These are phyloP conservation scores for Suillus tomentosus DNA, from an alignment of 768 basidiomycete genomes.

Conservation along the genomic window DNA sequence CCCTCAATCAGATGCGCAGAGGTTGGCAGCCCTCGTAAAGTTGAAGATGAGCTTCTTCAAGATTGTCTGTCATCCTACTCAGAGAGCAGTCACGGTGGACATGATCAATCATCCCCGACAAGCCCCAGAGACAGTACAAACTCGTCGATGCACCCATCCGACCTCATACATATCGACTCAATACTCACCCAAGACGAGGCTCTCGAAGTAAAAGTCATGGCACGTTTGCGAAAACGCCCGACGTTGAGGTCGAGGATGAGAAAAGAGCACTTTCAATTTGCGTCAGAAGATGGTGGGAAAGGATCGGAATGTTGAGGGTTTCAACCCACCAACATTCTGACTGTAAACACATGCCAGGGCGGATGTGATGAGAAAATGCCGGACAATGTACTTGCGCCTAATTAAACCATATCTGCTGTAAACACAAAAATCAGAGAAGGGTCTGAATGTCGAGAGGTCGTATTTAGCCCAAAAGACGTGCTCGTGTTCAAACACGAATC, in stretches of 20 bases:
- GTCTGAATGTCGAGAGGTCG: no score
- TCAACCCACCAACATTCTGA: no score
- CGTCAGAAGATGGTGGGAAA: not conserved
- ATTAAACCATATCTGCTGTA: no score
- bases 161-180: not conserved
- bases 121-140: not conserved
- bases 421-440: not conserved
- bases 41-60: not conserved
- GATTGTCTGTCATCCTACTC: not conserved
- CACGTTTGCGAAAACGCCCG: not conserved
- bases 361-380: not conserved
- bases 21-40: not conserved
- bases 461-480: not conserved
- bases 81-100: not conserved
- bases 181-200: not conserved
- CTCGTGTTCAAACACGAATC: not conserved
- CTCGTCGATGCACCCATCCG: not conserved
- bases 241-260: not conserved
- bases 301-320: not conserved
- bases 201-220: not conserved
- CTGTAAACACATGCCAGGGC: no score
- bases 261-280: not conserved
- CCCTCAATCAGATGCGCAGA: conserved; percentile 6
- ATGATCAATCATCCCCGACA: not conserved
- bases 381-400: not conserved